These are phyloP conservation scores for Insectozyma bohioensis DNA, from an alignment of 1,139 yeast genomes.

Conservation along the genomic window DNA sequence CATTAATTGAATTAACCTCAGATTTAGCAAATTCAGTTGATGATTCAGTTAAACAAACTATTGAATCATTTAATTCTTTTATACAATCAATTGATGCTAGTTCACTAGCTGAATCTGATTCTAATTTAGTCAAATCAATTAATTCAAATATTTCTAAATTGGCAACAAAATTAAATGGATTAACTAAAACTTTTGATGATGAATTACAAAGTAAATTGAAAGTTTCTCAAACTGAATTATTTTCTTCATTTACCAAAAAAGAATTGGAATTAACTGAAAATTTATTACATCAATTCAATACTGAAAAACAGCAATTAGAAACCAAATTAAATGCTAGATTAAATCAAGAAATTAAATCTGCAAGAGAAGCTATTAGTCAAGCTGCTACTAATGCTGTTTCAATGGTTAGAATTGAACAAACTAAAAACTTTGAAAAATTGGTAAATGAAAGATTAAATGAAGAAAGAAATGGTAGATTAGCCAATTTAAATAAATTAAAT, in stretches of 20 bases:
- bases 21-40: constrained; percentile 31
- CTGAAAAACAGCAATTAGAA: constrained; percentile 63
- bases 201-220: constrained; percentile 40
- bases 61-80: constrained; percentile 52
- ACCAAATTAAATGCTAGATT: constrained; percentile 61
- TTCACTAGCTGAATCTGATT: constrained; percentile 28
- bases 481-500: constrained; percentile 62
- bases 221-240: constrained; percentile 49
- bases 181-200: constrained; percentile 42
- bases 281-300: constrained; percentile 47
- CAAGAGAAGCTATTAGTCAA: constrained; percentile 64
- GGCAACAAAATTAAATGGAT: constrained; percentile 32
- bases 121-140: constrained; percentile 30
- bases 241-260: constrained; percentile 55
- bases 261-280: constrained; percentile 52
- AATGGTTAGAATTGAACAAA: constrained; percentile 68
- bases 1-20: constrained; percentile 31
- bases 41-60: constrained; percentile 47
- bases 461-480: constrained; percentile 82
- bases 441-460: constrained; percentile 64
- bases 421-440: constrained; percentile 67
- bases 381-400: constrained; percentile 79
- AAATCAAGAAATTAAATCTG: constrained; percentile 64
- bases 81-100: constrained; percentile 50
- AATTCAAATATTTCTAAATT: constrained; percentile 33